A percentile compares a stretch with the other conserved stretches of the same genome.
Conservation (phyloP, 192 early-diverging fungal genomes). For the Entomortierella parvispora region DNA sequence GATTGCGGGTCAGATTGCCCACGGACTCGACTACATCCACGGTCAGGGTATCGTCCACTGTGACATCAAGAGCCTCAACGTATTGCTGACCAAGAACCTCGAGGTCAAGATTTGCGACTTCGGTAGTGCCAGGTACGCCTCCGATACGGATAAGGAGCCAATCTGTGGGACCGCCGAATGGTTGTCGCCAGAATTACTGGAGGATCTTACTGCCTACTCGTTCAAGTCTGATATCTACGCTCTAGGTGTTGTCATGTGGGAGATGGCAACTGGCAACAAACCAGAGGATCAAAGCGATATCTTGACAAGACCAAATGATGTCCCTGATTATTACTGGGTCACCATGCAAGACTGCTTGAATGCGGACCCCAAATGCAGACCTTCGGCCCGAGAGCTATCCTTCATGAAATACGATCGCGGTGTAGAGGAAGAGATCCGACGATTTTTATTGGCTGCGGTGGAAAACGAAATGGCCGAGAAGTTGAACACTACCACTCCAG, state of each 20-base stretch:
- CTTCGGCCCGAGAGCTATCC: not conserved
- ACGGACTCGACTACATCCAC: constrained; percentile 18
- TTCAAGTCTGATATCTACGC: constrained; percentile 26
- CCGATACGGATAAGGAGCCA: not conserved
- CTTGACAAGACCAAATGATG: not conserved
- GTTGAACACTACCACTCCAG: not conserved
- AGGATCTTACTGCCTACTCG: constrained; percentile 6
- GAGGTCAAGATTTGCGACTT: constrained; percentile 37
- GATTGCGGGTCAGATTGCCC: constrained; percentile 6
- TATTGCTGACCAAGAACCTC: constrained; percentile 12
- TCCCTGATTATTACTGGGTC: not conserved
- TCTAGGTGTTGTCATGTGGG: constrained; percentile 16
- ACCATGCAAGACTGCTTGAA: constrained; percentile 11
- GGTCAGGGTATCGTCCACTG: constrained; percentile 27
- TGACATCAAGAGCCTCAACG: constrained; percentile 38
- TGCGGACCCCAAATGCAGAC: constrained; percentile 2
- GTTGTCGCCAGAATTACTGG: not conserved
- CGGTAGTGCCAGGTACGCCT: constrained; percentile 1
- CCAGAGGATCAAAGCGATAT: not conserved
- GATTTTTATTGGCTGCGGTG: not conserved
- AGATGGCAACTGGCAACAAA: not conserved
- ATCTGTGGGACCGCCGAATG: not conserved
- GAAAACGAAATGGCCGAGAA: constrained; percentile 1
- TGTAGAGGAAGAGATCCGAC: not conserved
- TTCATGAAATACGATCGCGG: constrained; percentile 3